Percentiles rank a stretch among this genome's conserved stretches.
Evolutionary conservation across 306 rosid genomes (phyloP).

Genomic region (Pterocarpus macrocarpus): DNA sequence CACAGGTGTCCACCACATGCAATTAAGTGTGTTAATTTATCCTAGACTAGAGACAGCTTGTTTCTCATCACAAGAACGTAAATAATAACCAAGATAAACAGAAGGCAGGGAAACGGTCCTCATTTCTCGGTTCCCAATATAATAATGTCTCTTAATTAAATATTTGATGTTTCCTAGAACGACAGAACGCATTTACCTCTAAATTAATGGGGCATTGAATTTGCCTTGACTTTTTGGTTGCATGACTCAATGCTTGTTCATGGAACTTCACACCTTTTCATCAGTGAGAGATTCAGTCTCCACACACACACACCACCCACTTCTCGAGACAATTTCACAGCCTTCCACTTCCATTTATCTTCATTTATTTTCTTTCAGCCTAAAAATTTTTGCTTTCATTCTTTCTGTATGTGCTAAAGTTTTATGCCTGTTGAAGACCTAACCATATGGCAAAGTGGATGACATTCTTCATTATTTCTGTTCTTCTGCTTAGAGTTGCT

Average conservation of each 20-base stretch:
- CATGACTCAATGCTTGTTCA: conserved; percentile 48
- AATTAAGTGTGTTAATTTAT: background rate
- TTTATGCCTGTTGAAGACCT: conserved; percentile 13
- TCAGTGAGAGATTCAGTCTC: background rate
- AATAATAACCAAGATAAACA: conserved; percentile 13
- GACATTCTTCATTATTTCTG: conserved; percentile 48
- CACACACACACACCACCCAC: background rate
- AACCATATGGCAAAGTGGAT: conserved; percentile 52
- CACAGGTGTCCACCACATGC: too few relatives aligned
- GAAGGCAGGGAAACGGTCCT: conserved; percentile 12
- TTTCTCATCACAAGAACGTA: background rate
- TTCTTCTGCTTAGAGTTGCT: conserved; percentile 45
- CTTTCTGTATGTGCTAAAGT: background rate
- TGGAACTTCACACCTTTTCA: conserved; percentile 33
- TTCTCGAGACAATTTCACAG: background rate
- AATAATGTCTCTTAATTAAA: conserved; percentile 45
- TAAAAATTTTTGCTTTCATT: background rate
- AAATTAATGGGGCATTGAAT: conserved; percentile 44
- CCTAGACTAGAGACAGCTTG: background rate
- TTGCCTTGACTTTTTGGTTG: conserved; percentile 52
- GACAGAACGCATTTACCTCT: conserved; percentile 45
- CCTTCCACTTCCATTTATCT: background rate
- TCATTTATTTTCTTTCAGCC: conserved; percentile 11
- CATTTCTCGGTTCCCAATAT: conserved; percentile 2
- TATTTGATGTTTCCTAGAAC: conserved; percentile 51